These are phyloP conservation scores for Rhynchospora breviuscula DNA, from an alignment of 176 grass and related monocot genomes.

Conservation along the genomic window DNA sequence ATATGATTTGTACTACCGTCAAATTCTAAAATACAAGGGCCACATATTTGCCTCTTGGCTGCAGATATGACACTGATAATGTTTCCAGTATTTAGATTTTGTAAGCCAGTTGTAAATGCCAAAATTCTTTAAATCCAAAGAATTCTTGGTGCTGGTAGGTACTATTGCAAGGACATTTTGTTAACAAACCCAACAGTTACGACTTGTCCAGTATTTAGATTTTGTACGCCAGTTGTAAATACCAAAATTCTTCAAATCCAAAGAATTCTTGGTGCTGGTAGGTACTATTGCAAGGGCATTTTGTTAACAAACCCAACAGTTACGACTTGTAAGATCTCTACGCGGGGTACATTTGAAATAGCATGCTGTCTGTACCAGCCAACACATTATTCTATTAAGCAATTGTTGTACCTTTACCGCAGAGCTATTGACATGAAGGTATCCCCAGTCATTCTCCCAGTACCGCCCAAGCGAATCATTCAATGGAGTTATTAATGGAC, in stretches of 20 bases:
- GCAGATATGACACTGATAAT: neutral
- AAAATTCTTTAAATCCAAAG: neutral
- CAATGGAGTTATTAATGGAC: slow-evolving; percentile 42
- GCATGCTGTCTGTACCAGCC: neutral
- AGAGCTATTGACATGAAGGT: slow-evolving; percentile 41
- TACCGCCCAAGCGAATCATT: slow-evolving; percentile 79
- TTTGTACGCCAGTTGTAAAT: too few species aligned
- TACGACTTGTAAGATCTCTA: neutral
- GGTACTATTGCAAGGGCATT: too few species aligned
- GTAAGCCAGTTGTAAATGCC: neutral
- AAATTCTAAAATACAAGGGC: neutral
- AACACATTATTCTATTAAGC: neutral
- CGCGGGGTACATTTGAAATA: neutral
- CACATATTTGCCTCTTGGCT: neutral
- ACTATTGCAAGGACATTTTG: too few species aligned
- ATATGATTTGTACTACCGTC: neutral
- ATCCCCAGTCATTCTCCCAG: slow-evolving; percentile 51
- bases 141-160: neutral
- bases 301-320: neutral
- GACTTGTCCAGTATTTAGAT: too few species aligned
- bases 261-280: neutral
- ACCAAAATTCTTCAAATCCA: too few species aligned
- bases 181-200: neutral
- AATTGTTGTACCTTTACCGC: slow-evolving; percentile 25
- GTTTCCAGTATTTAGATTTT: neutral